Conservation (phyloP, 352 stramenopile genomes). For the Pilasporangium apinafurcum region DNA sequence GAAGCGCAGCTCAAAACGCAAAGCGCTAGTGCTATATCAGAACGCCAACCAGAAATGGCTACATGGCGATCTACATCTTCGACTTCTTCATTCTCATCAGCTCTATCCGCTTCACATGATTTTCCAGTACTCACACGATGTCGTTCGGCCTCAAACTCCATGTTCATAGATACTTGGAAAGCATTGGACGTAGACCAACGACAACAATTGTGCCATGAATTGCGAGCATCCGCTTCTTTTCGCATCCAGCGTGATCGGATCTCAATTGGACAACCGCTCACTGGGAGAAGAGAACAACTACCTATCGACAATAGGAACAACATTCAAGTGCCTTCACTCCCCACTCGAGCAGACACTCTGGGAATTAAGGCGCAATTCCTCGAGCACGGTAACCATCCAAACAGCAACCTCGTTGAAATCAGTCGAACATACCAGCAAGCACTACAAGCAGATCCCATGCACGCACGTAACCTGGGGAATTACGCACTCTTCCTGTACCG, state of each 20-base stretch:
- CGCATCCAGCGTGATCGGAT: constrained; percentile 28
- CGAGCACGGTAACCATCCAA: constrained; percentile 17
- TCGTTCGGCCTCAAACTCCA: constrained; percentile 16
- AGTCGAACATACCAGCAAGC: constrained; percentile 23
- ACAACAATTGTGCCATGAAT: constrained; percentile 17
- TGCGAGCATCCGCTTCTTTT: constrained; percentile 18
- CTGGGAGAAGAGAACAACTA: not conserved
- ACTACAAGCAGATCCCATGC: constrained; percentile 13
- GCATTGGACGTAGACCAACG: constrained; percentile 13
- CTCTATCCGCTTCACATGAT: not conserved
- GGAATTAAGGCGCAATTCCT: constrained; percentile 41
- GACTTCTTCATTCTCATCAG: not conserved
- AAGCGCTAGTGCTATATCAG: not conserved
- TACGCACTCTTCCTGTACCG: constrained; percentile 32
- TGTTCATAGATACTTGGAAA: constrained; percentile 24
- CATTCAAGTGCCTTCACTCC: too few relatives aligned
- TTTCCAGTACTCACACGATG: constrained; percentile 21
- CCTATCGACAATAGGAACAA: too few relatives aligned
- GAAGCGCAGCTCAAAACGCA: constrained; percentile 3
- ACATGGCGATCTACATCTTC: constrained; percentile 1
- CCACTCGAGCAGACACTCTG: constrained; percentile 24
- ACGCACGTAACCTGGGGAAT: constrained; percentile 26
- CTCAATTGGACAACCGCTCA: not conserved
- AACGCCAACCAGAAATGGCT: not conserved
- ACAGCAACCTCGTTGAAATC: constrained; percentile 13